Percentiles rank a stretch among this genome's conserved stretches.
These are phyloP conservation scores for Artemisia argyi DNA, from an alignment of 129 eudicot genomes.

Conservation along the genomic window DNA sequence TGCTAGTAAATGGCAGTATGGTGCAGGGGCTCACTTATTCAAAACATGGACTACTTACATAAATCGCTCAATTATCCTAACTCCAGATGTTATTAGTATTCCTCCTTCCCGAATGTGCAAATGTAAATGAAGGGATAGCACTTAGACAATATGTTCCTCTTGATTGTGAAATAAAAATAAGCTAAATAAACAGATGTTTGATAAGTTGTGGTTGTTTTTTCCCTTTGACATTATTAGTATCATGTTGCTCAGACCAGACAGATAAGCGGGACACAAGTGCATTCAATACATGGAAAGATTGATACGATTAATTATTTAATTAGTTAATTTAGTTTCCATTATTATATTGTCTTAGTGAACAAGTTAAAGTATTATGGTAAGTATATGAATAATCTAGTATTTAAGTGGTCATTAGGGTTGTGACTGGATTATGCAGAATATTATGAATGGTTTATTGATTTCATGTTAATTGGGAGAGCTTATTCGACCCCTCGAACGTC, in stretches of 20 bases:
- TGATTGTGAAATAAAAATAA: neutral
- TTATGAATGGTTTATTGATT: no score
- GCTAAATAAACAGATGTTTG: neutral
- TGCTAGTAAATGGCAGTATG: constrained; percentile 52
- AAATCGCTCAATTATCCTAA: constrained; percentile 88
- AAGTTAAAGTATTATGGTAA: no score
- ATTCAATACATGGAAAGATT: constrained; percentile 98
- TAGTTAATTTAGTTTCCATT: no score
- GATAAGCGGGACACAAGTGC: constrained; percentile 93
- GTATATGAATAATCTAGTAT: no score
- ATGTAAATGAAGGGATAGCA: neutral
- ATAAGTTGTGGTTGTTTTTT: no score
- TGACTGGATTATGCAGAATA: no score
- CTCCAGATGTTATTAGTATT: constrained; percentile 78
- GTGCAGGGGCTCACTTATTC: constrained; percentile 98
- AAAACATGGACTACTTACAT: constrained; percentile 87
- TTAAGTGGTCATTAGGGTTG: no score
- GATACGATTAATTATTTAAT: no score
- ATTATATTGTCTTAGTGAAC: no score
- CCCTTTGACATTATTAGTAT: neutral
- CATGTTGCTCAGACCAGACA: constrained; percentile 51
- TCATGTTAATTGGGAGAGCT: no score
- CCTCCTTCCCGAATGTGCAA: constrained; percentile 9
- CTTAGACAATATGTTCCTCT: constrained; percentile 1
- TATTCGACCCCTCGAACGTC: no score